Conservation (phyloP, 108 stramenopile species). For the Parmales sp. region DNA sequence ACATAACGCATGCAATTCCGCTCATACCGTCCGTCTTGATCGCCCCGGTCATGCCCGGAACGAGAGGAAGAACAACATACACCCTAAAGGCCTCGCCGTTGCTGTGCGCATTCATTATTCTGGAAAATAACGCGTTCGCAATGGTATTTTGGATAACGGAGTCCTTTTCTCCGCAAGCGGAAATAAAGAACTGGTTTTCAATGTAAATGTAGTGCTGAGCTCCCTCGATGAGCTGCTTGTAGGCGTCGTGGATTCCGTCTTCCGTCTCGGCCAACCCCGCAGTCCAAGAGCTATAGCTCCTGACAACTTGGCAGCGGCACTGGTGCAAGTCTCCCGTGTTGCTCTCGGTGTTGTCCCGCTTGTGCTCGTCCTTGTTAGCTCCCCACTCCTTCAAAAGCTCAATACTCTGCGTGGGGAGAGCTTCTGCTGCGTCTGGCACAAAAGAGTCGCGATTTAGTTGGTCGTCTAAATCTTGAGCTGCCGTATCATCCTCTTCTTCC, state of each 20-base stretch:
- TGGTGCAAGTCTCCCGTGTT: neutral
- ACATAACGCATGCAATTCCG: slow-evolving; percentile 4
- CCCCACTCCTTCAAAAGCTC: no score
- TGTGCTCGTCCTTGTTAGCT: no score
- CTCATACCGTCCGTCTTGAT: slow-evolving; percentile 5
- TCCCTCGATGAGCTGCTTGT: slow-evolving; percentile 13
- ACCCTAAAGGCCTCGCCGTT: neutral
- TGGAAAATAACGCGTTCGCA: neutral
- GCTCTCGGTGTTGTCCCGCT: neutral
- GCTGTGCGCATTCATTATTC: neutral
- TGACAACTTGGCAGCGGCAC: neutral
- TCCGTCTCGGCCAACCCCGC: neutral
- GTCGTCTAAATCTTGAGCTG: no score
- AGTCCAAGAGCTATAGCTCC: neutral
- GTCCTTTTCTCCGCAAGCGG: slow-evolving; percentile 1
- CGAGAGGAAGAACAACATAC: neutral
- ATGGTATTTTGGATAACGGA: neutral
- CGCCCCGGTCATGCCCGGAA: slow-evolving; percentile 2
- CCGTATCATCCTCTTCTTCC: no score
- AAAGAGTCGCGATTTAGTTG: no score
- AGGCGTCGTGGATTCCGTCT: slow-evolving; percentile 6
- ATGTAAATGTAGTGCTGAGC: slow-evolving; percentile 25
- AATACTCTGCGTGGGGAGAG: no score
- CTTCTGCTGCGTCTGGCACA: no score
- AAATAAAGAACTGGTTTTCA: slow-evolving; percentile 23